Evolutionary conservation across 208 protist species (phyloP), one percentile per base, ranked within the genome.

Genomic region (Herpetomonas tarakana): DNA sequence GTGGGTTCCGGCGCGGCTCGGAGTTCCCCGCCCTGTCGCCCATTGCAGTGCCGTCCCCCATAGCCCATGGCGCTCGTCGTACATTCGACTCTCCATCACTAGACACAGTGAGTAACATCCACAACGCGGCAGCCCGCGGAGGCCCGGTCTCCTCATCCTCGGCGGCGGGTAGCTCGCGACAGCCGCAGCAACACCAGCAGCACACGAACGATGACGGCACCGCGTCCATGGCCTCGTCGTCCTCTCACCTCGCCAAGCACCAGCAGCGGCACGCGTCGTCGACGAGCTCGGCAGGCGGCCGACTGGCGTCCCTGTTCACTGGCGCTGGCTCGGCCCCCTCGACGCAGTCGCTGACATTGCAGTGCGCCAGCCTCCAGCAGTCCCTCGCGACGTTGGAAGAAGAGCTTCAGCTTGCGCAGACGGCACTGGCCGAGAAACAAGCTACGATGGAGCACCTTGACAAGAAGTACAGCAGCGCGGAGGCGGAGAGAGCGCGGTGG

Each of bases 401-500:
- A 14, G 35, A 41, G 35, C 35, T 41, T 41, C 9, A 41, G 35
- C 35, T 41, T 41, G 35, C 35, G 9, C 9, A 41, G 35, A 14
- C 35, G 35, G 14, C 35, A 18, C 35, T 41, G 9, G 35, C 35
- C 6, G 35, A 41, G 14, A 41, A 41, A 41, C 35, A 41, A 41
- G 35, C 9, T 31, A 19, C 51, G 21, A 9, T 55, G 21, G 55
- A 46, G 38, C 62, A 45, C 6, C 45, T 63, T 11, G 45, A 65
- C 25, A 28, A 44, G 0, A 60, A 51, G 21, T 74, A 56, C 51
- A 45, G 39, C 0, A 29, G 24, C 1, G 56, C 68, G 1, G 58
- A 76, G 44, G 35, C 62, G 3, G 63, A 68, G 18, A 69, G 47
- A 29, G 4, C 29, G 3, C 56, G 53, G 3, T 76, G 52, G 63